Conservation (phyloP, 2,329 filamentous ascomycete species). For the Didymosphaeria variabile region DNA sequence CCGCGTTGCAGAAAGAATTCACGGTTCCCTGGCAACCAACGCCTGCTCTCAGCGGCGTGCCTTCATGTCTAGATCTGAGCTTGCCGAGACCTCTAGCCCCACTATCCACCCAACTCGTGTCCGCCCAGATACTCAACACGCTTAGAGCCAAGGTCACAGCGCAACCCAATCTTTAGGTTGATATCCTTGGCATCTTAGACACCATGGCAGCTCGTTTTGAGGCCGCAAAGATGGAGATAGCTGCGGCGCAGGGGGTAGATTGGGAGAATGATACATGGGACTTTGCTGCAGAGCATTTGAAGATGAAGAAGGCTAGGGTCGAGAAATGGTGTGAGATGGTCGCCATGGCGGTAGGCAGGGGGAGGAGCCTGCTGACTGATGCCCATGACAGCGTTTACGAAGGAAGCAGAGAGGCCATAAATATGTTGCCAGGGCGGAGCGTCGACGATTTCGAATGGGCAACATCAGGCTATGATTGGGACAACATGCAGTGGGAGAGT, state of each 20-base stretch:
- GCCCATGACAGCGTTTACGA: slow-evolving; percentile 17
- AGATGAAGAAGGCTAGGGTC: slow-evolving; percentile 22
- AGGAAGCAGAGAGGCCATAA: slow-evolving; percentile 19
- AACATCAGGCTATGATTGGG: slow-evolving; percentile 20
- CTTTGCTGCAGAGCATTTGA: slow-evolving; percentile 22
- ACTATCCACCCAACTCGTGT: slow-evolving; percentile 14
- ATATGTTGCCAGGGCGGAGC: slow-evolving; percentile 16
- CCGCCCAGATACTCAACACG: slow-evolving; percentile 17
- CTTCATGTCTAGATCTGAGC: slow-evolving; percentile 19
- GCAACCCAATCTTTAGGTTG: slow-evolving; percentile 17
- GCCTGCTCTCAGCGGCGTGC: slow-evolving; percentile 15
- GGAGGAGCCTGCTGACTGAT: slow-evolving; percentile 16
- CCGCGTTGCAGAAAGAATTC: slow-evolving; percentile 16
- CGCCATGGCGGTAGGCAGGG: slow-evolving; percentile 17
- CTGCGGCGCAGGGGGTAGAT: slow-evolving; percentile 18
- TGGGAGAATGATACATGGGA: slow-evolving; percentile 21
- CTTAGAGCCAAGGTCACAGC: slow-evolving; percentile 15
- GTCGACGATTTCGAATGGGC: slow-evolving; percentile 18
- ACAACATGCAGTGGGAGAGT: slow-evolving; percentile 22
- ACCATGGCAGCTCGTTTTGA: slow-evolving; percentile 18
- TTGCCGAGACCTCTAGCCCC: slow-evolving; percentile 16
- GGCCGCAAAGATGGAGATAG: slow-evolving; percentile 20
- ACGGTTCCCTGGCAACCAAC: slow-evolving; percentile 12
- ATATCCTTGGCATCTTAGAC: slow-evolving; percentile 18
- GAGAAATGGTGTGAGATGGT: slow-evolving; percentile 23